Evolutionary conservation across 768 basidiomycete species (phyloP).

Genomic region (Imleria badia): DNA sequence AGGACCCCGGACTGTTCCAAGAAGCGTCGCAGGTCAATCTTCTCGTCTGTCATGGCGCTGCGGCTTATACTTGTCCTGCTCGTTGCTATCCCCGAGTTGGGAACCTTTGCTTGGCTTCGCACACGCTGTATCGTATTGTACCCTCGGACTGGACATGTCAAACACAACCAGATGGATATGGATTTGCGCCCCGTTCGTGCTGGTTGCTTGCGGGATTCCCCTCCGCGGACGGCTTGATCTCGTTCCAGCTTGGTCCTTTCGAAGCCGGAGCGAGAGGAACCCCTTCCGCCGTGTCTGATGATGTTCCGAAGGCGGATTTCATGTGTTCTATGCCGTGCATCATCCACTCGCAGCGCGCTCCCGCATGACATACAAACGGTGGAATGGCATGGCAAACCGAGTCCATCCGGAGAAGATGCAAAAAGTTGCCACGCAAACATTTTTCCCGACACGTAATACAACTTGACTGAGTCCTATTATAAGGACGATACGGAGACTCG

Average conservation of each 20-base stretch:
- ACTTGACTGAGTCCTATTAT: not conserved
- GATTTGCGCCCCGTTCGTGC: not conserved
- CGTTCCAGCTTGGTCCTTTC: conserved; percentile 12
- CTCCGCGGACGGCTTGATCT: conserved; percentile 28
- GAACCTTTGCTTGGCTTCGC: conserved; percentile 8
- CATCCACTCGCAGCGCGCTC: not conserved
- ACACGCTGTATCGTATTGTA: conserved; percentile 14
- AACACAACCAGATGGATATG: conserved; percentile 8
- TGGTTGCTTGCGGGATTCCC: conserved; percentile 10
- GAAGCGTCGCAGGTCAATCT: conserved; percentile 14
- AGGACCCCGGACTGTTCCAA: conserved; percentile 14
- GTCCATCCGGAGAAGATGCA: not conserved
- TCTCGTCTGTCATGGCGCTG: conserved; percentile 24
- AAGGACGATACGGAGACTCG: too few species aligned
- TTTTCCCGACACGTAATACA: not conserved
- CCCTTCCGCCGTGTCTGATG: conserved; percentile 4
- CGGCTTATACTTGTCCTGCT: conserved; percentile 13
- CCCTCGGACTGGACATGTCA: conserved; percentile 16
- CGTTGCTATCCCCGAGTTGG: conserved; percentile 26
- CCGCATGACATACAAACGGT: not conserved
- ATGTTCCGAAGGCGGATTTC: conserved; percentile 3
- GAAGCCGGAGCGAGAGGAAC: conserved; percentile 14
- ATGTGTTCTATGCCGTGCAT: conserved; percentile 7
- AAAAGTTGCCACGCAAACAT: not conserved
- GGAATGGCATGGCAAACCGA: not conserved